Percentiles rank a stretch among this genome's conserved stretches.
Evolutionary conservation across 352 stramenopile species (phyloP).

Genomic region (Pythium monospermum): DNA sequence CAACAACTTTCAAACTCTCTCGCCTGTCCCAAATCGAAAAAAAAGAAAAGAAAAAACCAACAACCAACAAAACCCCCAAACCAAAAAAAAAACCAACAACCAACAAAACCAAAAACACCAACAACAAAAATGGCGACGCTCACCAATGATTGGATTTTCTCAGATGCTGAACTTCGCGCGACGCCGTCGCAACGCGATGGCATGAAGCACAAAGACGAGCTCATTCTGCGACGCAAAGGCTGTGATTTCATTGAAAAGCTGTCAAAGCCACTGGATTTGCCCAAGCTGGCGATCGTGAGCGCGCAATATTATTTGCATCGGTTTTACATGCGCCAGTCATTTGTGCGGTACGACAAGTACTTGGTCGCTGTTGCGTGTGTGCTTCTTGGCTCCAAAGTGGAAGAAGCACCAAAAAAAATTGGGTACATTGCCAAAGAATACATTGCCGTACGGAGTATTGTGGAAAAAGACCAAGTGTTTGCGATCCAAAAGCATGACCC

Average conservation of each 20-base stretch:
- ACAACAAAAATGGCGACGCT: no score
- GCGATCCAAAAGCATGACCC: conserved; percentile 74
- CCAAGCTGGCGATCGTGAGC: conserved; percentile 79
- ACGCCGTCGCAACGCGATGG: conserved; percentile 70
- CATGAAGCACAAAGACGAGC: conserved; percentile 72
- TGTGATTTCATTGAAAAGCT: conserved; percentile 88
- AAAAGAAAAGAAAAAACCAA: no score
- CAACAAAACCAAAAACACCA: no score
- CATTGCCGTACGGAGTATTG: conserved; percentile 54
- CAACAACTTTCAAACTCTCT: conserved; percentile 6
- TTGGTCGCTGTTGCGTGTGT: conserved; percentile 78
- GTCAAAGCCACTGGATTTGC: conserved; percentile 65
- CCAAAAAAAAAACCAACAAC: conserved; percentile 13
- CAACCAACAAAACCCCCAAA: no score
- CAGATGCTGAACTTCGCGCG: conserved; percentile 52
- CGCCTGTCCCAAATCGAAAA: conserved; percentile 11
- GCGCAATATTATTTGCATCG: conserved; percentile 86
- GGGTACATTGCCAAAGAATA: conserved; percentile 70
- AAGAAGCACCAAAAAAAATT: conserved; percentile 81
- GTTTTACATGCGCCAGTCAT: conserved; percentile 83
- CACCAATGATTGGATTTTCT: conserved; percentile 77
- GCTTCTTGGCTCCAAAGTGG: conserved; percentile 77
- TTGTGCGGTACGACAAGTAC: conserved; percentile 84
- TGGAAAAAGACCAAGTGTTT: conserved; percentile 76
- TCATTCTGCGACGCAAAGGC: conserved; percentile 61